Percentiles rank a stretch among this genome's conserved stretches.
Conservation (phyloP, 352 stramenopile species). For the Globisporangium takayamanum region DNA sequence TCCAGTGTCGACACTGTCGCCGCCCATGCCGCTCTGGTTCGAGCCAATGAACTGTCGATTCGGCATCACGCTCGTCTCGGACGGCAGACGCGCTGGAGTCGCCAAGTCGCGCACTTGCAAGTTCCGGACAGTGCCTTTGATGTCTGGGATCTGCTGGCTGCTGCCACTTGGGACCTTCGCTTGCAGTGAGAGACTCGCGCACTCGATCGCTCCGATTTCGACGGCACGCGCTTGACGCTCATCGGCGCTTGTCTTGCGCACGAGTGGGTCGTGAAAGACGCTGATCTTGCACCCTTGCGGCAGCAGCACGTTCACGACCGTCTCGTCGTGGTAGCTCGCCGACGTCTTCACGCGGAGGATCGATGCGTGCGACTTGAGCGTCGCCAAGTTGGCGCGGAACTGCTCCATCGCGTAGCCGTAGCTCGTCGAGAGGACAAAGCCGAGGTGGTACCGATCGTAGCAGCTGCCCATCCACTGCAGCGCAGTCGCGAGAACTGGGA, state of each 20-base stretch:
- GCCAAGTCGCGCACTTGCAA: constrained; percentile 67
- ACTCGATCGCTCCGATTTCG: constrained; percentile 15
- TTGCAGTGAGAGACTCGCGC: constrained; percentile 14
- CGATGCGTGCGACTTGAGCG: constrained; percentile 29
- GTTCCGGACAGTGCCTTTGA: constrained; percentile 67
- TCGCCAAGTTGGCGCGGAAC: constrained; percentile 51
- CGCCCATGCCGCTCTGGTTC: constrained; percentile 36
- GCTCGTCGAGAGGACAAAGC: constrained; percentile 59
- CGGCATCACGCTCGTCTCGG: constrained; percentile 28
- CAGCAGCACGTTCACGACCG: constrained; percentile 18
- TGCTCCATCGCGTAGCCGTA: constrained; percentile 50
- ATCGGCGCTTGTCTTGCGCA: constrained; percentile 5
- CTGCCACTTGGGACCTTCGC: constrained; percentile 1
- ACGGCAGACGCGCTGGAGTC: constrained; percentile 26
- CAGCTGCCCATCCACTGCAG: constrained; percentile 33
- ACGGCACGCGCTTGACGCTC: constrained; percentile 2
- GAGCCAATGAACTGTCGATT: constrained; percentile 72
- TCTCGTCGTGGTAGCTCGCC: constrained; percentile 10
- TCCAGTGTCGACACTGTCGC: constrained; percentile 27
- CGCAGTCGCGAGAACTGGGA: constrained; percentile 36
- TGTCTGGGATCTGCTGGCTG: constrained; percentile 9
- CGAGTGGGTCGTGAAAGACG: constrained; percentile 33
- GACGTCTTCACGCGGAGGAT: constrained; percentile 22
- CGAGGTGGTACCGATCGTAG: constrained; percentile 42
- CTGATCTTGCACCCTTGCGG: constrained; percentile 30